Evolutionary conservation across 495 filamentous ascomycete genomes (phyloP).

Genomic region (Astrocystis sublimbata): DNA sequence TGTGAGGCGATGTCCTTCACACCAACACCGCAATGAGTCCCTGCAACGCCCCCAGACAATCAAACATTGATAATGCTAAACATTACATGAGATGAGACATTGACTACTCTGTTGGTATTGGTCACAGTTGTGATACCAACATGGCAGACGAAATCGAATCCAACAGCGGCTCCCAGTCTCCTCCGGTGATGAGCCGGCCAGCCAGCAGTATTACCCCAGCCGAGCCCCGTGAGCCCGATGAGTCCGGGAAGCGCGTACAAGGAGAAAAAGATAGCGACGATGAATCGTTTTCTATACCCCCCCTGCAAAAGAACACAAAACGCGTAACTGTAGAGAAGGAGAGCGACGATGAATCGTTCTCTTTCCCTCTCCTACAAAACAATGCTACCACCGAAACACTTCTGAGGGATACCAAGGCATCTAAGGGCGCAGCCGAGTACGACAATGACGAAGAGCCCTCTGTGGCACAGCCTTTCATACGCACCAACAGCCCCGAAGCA

Average conservation of each 20-base stretch:
- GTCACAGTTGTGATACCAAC: background rate
- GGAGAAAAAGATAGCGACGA: background rate
- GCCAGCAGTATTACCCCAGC: background rate
- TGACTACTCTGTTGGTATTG: background rate
- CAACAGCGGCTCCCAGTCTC: constrained; percentile 3
- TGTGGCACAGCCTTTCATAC: constrained; percentile 63
- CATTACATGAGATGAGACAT: background rate
- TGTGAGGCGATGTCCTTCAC: too few relatives aligned
- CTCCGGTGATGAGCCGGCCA: background rate
- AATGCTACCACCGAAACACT: constrained; percentile 40
- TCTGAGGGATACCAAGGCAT: constrained; percentile 29
- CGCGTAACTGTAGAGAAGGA: background rate
- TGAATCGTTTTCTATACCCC: constrained; percentile 39
- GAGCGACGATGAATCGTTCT: constrained; percentile 23
- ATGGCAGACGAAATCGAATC: constrained; percentile 16
- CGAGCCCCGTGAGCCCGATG: constrained; percentile 12
- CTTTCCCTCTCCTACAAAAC: constrained; percentile 48
- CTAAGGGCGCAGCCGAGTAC: constrained; percentile 45
- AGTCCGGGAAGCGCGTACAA: background rate
- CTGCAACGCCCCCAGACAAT: too few relatives aligned
- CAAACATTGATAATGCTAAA: too few relatives aligned
- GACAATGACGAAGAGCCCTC: constrained; percentile 67
- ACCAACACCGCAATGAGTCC: too few relatives aligned
- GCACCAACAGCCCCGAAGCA: constrained; percentile 60
- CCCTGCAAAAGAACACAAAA: constrained; percentile 48